Percentiles rank a stretch among this genome's conserved stretches.
These are phyloP conservation scores for Wickerhamomyces tratensis DNA, from an alignment of 805 yeast genomes.

Conservation along the genomic window DNA sequence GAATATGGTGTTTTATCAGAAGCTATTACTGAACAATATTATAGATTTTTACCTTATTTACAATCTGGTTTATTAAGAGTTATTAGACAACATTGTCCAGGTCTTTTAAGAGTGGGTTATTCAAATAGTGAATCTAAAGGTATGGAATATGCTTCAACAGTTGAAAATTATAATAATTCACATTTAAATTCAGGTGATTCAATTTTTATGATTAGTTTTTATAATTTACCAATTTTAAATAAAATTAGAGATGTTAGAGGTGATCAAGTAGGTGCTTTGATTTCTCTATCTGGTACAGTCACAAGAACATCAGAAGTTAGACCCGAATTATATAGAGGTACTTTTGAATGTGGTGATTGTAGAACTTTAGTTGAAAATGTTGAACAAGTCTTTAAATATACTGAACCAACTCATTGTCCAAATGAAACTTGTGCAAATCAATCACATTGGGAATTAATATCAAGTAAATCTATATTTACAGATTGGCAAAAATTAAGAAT, in stretches of 20 bases:
- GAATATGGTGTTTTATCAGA: slow-evolving; percentile 84
- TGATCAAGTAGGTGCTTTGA: slow-evolving; percentile 75
- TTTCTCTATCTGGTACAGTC: slow-evolving; percentile 88
- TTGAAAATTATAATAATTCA: slow-evolving; percentile 31
- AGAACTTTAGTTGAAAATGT: slow-evolving; percentile 78
- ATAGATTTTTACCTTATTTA: slow-evolving; percentile 83
- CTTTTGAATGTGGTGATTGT: slow-evolving; percentile 86
- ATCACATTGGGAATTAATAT: slow-evolving; percentile 74
- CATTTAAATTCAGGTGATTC: slow-evolving; percentile 48
- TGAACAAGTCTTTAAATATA: slow-evolving; percentile 86
- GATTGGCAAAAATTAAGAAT: slow-evolving; percentile 97
- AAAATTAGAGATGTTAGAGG: slow-evolving; percentile 88
- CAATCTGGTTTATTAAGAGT: slow-evolving; percentile 65
- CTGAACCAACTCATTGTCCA: slow-evolving; percentile 91
- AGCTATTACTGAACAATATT: slow-evolving; percentile 86
- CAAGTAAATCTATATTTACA: slow-evolving; percentile 75
- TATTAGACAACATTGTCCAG: slow-evolving; percentile 68
- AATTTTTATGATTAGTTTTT: slow-evolving; percentile 84
- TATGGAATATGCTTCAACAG: slow-evolving; percentile 17
- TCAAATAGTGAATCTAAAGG: slow-evolving; percentile 20
- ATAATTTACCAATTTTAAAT: slow-evolving; percentile 71
- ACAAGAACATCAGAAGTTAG: slow-evolving; percentile 95
- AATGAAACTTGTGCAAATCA: slow-evolving; percentile 84
- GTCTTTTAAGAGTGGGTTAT: slow-evolving; percentile 40
- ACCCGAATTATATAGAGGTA: slow-evolving; percentile 82